These are phyloP conservation scores for Ascochyta clinopodiicola DNA, from an alignment of 2,329 filamentous ascomycete genomes.

Conservation along the genomic window DNA sequence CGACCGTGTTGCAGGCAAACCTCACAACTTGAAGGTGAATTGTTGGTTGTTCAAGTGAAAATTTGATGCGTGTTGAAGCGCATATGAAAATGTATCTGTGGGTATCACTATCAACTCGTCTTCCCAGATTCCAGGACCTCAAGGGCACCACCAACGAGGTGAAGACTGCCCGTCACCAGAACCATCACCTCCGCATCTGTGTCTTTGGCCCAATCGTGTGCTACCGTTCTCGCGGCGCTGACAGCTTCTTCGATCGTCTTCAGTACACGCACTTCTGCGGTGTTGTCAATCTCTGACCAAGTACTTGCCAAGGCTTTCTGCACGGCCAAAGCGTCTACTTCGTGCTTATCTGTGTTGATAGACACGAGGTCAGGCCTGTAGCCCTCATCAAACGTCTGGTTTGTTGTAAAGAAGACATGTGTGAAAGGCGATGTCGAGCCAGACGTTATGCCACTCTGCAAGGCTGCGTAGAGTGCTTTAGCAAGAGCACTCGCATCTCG, in stretches of 20 bases:
- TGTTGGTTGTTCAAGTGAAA: not conserved
- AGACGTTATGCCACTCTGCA: slow-evolving; percentile 48
- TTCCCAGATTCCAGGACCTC: slow-evolving; percentile 67
- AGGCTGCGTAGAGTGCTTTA: slow-evolving; percentile 64
- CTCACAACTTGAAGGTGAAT: not conserved
- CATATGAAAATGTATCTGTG: slow-evolving; percentile 10
- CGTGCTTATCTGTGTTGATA: slow-evolving; percentile 64
- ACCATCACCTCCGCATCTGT: slow-evolving; percentile 61
- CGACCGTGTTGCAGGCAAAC: not conserved
- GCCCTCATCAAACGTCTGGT: slow-evolving; percentile 70
- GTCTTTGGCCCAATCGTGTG: slow-evolving; percentile 35
- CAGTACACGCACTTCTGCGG: slow-evolving; percentile 61
- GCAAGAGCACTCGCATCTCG: slow-evolving; percentile 75
- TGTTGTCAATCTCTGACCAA: slow-evolving; percentile 58
- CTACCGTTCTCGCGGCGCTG: slow-evolving; percentile 57
- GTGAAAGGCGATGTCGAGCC: slow-evolving; percentile 62
- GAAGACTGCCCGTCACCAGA: slow-evolving; percentile 82
- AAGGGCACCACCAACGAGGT: slow-evolving; percentile 81
- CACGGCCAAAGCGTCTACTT: slow-evolving; percentile 66
- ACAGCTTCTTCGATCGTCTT: slow-evolving; percentile 75
- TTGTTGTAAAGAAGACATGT: slow-evolving; percentile 81
- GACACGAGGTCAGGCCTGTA: slow-evolving; percentile 69
- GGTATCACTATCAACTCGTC: slow-evolving; percentile 26
- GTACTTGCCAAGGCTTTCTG: slow-evolving; percentile 70
- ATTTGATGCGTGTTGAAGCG: slow-evolving; percentile 31